Evolutionary conservation across 331 rosid genomes (phyloP).

Genomic region (Malus hybrid): DNA sequence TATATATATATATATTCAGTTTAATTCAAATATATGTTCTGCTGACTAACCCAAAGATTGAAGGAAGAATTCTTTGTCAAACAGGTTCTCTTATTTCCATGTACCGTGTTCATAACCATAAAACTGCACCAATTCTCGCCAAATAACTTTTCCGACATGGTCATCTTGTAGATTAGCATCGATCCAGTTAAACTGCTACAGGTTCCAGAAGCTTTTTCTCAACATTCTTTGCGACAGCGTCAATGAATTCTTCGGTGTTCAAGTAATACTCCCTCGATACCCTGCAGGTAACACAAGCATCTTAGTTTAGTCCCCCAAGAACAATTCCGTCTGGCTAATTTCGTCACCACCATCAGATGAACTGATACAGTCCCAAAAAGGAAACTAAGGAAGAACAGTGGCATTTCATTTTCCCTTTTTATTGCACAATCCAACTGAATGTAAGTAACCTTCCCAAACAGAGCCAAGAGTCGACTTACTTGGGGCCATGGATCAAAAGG

Average conservation of each 20-base stretch:
- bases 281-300: conserved; percentile 40
- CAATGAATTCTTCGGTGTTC: conserved; percentile 83
- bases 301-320: not conserved
- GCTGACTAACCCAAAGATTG: too few species aligned
- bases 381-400: not conserved
- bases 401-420: not conserved
- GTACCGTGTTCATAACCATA: not conserved
- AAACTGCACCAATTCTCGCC: not conserved
- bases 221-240: conserved; percentile 66
- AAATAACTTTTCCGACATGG: not conserved
- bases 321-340: not conserved
- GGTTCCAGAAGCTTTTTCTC: conserved; percentile 45
- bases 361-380: not conserved
- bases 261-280: conserved; percentile 72
- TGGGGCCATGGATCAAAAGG: conserved; percentile 74
- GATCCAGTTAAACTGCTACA: conserved; percentile 18
- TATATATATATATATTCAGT: too few species aligned
- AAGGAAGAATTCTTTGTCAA: not conserved
- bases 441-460: not conserved
- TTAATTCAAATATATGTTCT: too few species aligned
- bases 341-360: not conserved
- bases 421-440: not conserved
- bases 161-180: not conserved
- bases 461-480: conserved; percentile 40
- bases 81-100: not conserved